A percentile compares a stretch with the other conserved stretches of the same genome.
Evolutionary conservation across 106 monocot species (phyloP).

Genomic region (Ottelia alismoides): DNA sequence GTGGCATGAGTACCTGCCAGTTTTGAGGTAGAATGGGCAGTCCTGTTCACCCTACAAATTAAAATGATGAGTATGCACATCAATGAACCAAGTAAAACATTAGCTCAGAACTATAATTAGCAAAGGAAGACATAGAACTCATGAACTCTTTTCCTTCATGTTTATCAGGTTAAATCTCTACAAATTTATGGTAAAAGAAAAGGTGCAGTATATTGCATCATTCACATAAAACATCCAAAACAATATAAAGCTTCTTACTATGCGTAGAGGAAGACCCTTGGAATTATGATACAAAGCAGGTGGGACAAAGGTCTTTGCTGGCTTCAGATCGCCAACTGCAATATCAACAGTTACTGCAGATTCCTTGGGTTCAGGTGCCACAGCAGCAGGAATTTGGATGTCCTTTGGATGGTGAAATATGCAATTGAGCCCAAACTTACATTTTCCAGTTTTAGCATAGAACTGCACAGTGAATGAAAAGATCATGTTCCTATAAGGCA

Average conservation of each 20-base stretch:
- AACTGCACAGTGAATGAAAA: constrained; percentile 28
- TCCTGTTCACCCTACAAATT: constrained; percentile 66
- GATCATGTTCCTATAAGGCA: background rate
- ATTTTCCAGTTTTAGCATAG: constrained; percentile 76
- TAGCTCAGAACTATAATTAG: background rate
- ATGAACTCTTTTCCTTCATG: no score
- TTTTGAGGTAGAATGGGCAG: constrained; percentile 94
- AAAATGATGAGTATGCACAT: background rate
- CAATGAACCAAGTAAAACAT: background rate
- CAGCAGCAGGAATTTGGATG: constrained; percentile 25
- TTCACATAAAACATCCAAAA: background rate
- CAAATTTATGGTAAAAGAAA: no score
- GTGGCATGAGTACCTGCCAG: constrained; percentile 55
- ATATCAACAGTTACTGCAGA: constrained; percentile 7
- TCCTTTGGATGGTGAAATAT: constrained; percentile 94
- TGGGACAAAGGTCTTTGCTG: constrained; percentile 15
- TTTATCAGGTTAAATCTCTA: no score
- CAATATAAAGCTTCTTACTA: constrained; percentile 24
- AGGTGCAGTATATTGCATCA: background rate
- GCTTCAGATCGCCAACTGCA: constrained; percentile 5
- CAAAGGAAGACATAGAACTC: background rate
- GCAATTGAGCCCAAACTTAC: constrained; percentile 80
- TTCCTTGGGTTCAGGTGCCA: constrained; percentile 13
- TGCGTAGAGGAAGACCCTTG: constrained; percentile 85
- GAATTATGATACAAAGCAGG: constrained; percentile 75